Percentiles rank a stretch among this genome's conserved stretches.
Evolutionary conservation across 495 filamentous ascomycete species (phyloP).

Genomic region (Neurospora sp.): DNA sequence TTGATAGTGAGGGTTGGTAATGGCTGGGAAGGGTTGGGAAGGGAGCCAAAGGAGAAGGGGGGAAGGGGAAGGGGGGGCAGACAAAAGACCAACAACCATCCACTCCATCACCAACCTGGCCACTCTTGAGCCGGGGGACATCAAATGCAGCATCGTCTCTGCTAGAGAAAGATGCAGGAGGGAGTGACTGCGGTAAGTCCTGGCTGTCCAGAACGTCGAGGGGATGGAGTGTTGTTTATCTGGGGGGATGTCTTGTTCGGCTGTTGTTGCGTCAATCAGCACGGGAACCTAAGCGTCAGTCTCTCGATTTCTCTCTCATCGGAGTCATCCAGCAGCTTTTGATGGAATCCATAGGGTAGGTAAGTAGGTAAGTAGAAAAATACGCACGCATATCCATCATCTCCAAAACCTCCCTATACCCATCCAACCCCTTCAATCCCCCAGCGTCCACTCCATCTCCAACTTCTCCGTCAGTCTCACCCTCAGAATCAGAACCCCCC

Average conservation of each 20-base stretch:
- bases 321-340: too few relatives aligned
- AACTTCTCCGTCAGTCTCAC: not conserved
- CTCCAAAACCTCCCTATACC: not conserved
- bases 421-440: not conserved
- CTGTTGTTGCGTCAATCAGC: not conserved
- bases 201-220: not conserved
- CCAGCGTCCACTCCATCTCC: too few relatives aligned
- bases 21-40: not conserved
- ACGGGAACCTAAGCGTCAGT: too few relatives aligned
- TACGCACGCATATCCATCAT: not conserved
- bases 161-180: not conserved
- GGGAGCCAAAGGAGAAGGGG: not conserved
- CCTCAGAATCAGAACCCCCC: not conserved
- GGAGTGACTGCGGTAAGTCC: not conserved
- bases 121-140: not conserved
- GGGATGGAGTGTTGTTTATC: not conserved
- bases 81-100: not conserved
- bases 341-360: too few relatives aligned
- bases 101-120: not conserved
- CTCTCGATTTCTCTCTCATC: too few relatives aligned
- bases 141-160: not conserved
- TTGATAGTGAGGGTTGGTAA: not conserved
- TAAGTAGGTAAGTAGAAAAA: too few relatives aligned
- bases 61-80: not conserved
- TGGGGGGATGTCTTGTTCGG: not conserved